Evolutionary conservation across 2,329 filamentous ascomycete species (phyloP), one percentile per base, ranked within the genome.

Genomic region (Pseudogymnoascus sp.): DNA sequence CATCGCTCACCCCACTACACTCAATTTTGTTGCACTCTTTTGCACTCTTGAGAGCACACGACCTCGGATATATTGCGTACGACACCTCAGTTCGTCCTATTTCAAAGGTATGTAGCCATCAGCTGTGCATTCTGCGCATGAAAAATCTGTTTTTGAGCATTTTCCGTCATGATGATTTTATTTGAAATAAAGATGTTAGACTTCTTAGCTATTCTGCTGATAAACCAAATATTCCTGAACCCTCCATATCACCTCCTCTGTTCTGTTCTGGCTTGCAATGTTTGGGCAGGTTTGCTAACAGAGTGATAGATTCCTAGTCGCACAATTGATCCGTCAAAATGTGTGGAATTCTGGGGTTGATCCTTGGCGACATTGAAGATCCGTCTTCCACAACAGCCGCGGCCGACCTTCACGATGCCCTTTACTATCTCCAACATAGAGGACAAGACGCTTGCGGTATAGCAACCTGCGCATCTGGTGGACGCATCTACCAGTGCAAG

Each of bases 361-460:
- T 87, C 65, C 78, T 86, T 64, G 84, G 82, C 65, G 80, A 85
- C 68, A 75, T 79, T 64, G 78, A 75, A 58, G 71, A 77, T 60
- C 75, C 75, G 42, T 69, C 73, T 33, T 76, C 76, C 60, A 76
- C 77, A 58, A 86, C 86, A 33, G 83, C 84, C 13, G 58, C 58
- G 7, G 78, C 84, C 64, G 87, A 89, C 67, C 77, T 90, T 42
- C 87, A 90, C 72, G 87, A 90, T 74, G 80, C 82, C 40, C 77
- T 89, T n/a, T 89, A 87, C 74, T 85, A 85, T 68, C 82, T 90
- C 8, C 87, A 87, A 72, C 82, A 79, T 71, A 83, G 89, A 70
- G 90, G 90, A 60, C 91, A 95, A 74, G 92, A 96, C 86, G 92
- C 92, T 59, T 89, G 87, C 61, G 92, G 92, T 66, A 93, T 96